Evolutionary conservation across 2,329 filamentous ascomycete species (phyloP), one percentile per base, ranked within the genome.

Genomic region (Diaporthe citri): DNA sequence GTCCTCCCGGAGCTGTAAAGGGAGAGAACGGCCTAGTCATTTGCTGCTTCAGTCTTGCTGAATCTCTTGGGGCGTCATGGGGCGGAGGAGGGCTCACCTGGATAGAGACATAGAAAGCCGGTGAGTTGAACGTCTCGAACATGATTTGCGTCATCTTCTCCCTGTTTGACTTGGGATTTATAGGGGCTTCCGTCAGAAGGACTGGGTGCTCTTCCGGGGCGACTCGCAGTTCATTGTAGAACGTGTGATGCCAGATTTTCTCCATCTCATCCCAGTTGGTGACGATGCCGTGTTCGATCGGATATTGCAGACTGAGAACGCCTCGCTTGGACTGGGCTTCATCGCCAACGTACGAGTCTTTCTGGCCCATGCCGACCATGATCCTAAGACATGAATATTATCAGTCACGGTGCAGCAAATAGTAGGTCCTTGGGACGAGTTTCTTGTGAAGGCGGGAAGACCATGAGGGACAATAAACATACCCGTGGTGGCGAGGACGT

Each of bases 251-350:
- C 97, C 97, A 99, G 84, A 99, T 98, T 94, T 98, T 98, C 92
- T 98, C 97, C 97, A 98, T 98, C 88, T 98, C 97, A 88, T 99
- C 97, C 97, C 97, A 99, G 95, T 98, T 98, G 90, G 97, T 99
- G 86, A 99, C 97, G 84, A 99, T 97, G 97, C 97, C 97, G 93
- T 99, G 97, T 93, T 99, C 97, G 87, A 99, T 99, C 86, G 97
- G 97, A 90, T 99, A 99, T 91, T 97, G 94, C 86, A 99, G 93
- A 79, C 96, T 98, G 83, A 99, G 93, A 90, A 99, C 98, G 98
- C 97, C 97, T 97, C 97, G 96, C 96, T 99, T 99, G 87, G 97
- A 99, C 92, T 99, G 97, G 90, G 97, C 97, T 92, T 99, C 97
- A 90, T 99, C 97, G 92, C 97, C 97, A 83, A 99, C 97, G 86